Conservation (phyloP, 768 basidiomycete species). For the Rickenella mellea region DNA sequence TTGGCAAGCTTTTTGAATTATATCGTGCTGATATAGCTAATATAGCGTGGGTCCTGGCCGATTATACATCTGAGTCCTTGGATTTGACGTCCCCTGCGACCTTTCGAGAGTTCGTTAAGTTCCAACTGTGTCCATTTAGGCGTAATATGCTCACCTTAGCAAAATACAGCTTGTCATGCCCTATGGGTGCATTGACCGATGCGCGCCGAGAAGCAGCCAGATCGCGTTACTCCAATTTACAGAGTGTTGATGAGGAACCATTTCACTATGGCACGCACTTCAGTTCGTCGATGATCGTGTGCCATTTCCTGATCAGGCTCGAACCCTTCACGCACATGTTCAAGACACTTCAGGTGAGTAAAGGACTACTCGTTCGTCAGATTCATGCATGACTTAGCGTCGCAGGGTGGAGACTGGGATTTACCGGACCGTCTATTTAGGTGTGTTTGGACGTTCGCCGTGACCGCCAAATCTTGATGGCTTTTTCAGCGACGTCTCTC, state of each 20-base stretch:
- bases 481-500: constrained; percentile 52
- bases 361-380: not conserved
- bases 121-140: not conserved
- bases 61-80: constrained; percentile 66
- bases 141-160: not conserved
- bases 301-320: constrained; percentile 85
- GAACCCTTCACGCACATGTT: constrained; percentile 93
- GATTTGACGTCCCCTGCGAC: constrained; percentile 53
- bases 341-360: constrained; percentile 64
- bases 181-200: constrained; percentile 84
- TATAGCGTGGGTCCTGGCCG: constrained; percentile 83
- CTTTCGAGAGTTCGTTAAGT: constrained; percentile 74
- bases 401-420: constrained; percentile 92
- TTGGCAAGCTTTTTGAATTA: not conserved
- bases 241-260: constrained; percentile 76
- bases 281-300: constrained; percentile 94
- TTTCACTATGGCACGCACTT: constrained; percentile 96
- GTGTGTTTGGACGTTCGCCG: constrained; percentile 24
- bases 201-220: constrained; percentile 67
- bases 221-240: constrained; percentile 62
- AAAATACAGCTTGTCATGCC: constrained; percentile 56
- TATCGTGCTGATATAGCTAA: not conserved
- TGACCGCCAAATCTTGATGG: constrained; percentile 5
- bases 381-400: no score
- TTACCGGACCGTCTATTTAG: constrained; percentile 80